Evolutionary conservation across 495 filamentous ascomycete genomes (phyloP).

Genomic region (Aspergillus leporis): DNA sequence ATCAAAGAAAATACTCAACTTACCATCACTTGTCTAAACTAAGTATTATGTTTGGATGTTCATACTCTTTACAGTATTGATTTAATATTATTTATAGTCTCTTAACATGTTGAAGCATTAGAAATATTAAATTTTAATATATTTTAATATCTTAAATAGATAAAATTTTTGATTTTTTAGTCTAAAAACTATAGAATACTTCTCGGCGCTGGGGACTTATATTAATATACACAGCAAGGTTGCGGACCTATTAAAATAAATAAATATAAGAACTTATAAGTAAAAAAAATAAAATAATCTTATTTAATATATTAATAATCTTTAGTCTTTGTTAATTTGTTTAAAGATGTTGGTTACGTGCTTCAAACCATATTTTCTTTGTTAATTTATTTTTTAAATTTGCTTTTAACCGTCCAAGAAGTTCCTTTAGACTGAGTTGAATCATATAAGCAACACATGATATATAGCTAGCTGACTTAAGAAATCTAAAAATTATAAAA

Average conservation of each 20-base stretch:
- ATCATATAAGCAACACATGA: constrained; percentile 24
- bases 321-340: constrained; percentile 5
- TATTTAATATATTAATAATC: constrained; percentile 17
- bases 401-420: constrained; percentile 21
- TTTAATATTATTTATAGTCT: constrained; percentile 12
- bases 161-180: constrained; percentile 14
- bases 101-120: no score
- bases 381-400: constrained; percentile 13
- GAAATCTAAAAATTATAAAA: no score
- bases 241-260: no score
- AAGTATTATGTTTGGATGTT: constrained; percentile 1
- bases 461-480: constrained; percentile 7
- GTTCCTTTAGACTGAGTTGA: constrained; percentile 19
- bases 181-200: constrained; percentile 16
- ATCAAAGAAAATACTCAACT: constrained; percentile 22
- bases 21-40: constrained; percentile 18
- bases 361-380: constrained; percentile 16
- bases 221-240: constrained; percentile 23
- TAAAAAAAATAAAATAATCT: constrained; percentile 10
- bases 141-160: constrained; percentile 24
- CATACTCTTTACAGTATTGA: constrained; percentile 14
- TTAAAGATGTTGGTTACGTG: neutral
- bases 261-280: constrained; percentile 1
- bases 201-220: no score
- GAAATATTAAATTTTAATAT: no score